A percentile compares a stretch with the other conserved stretches of the same genome.
Conservation (phyloP, 768 basidiomycete species). For the Termitomyces sp. region DNA sequence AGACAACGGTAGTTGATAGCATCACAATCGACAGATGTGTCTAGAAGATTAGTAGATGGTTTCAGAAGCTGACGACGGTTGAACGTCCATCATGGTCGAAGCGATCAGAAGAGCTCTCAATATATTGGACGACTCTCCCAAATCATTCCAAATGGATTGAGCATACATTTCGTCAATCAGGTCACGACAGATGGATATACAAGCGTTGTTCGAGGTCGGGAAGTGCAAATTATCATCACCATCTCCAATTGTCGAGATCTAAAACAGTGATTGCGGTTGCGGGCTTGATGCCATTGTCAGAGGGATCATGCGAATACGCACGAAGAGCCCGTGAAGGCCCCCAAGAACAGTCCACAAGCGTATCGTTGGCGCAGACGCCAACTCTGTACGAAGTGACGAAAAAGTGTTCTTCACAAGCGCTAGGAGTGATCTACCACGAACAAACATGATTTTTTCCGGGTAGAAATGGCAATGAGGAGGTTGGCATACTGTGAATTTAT, state of each 20-base stretch:
- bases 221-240: background rate
- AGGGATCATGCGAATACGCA: constrained; percentile 11
- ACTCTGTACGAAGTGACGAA: constrained; percentile 9
- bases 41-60: too few species aligned
- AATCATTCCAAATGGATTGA: background rate
- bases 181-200: background rate
- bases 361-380: constrained; percentile 8
- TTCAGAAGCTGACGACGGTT: background rate
- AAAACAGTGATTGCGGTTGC: constrained; percentile 11
- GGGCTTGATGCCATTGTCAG: constrained; percentile 6
- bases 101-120: background rate
- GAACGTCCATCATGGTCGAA: background rate
- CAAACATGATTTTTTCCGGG: background rate
- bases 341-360: constrained; percentile 8
- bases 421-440: constrained; percentile 4
- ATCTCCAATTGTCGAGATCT: constrained; percentile 15
- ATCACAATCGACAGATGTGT: too few species aligned
- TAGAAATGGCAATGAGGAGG: background rate
- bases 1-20: too few species aligned
- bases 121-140: background rate
- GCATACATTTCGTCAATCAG: background rate
- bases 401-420: constrained; percentile 3
- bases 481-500: constrained; percentile 8
- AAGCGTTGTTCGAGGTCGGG: background rate
- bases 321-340: constrained; percentile 8